phyloP scores from a whole-genome alignment of 306 rosid genomes.

The Citrullus colocynthis region DNA sequence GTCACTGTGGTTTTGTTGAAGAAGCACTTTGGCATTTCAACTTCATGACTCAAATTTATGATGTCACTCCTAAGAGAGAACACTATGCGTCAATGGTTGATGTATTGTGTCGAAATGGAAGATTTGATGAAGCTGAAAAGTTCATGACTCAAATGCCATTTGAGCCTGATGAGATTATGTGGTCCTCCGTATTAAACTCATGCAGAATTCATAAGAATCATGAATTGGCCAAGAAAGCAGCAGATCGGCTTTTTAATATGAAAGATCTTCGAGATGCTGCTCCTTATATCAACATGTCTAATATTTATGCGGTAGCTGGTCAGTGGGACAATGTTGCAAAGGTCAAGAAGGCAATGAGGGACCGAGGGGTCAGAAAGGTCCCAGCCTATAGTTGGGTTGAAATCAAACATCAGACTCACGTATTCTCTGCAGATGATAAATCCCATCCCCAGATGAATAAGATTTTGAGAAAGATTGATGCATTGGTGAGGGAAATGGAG shows the following conservation, averaged over 20 bases:
- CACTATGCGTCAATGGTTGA: conserved; percentile 73
- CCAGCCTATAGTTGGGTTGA: conserved; percentile 88
- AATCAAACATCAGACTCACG: conserved; percentile 49
- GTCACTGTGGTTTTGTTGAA: conserved; percentile 81
- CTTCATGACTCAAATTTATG: conserved; percentile 36
- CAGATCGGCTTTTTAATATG: conserved; percentile 60
- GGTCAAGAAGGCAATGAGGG: conserved; percentile 78
- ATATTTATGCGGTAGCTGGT: conserved; percentile 77
- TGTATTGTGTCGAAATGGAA: conserved; percentile 60
- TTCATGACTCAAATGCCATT: conserved; percentile 64
- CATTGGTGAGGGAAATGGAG: conserved; percentile 40
- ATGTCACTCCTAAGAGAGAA: conserved; percentile 54
- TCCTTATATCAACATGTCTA: conserved; percentile 69
- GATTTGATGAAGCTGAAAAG: conserved; percentile 60
- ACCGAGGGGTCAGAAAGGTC: conserved; percentile 60
- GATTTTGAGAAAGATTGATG: conserved; percentile 52
- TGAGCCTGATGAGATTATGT: conserved; percentile 69
- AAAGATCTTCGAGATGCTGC: conserved; percentile 54
- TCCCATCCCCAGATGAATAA: conserved; percentile 46
- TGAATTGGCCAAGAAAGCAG: conserved; percentile 61
- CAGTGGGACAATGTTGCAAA: conserved; percentile 72
- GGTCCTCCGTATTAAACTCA: conserved; percentile 77
- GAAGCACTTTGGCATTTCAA: conserved; percentile 53
- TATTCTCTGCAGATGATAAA: conserved; percentile 53
- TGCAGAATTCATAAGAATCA: conserved; percentile 81